Base-by-base conservation (phyloP, 1,284 basidiomycete genomes). In the Schizophyllum amplum region DNA sequence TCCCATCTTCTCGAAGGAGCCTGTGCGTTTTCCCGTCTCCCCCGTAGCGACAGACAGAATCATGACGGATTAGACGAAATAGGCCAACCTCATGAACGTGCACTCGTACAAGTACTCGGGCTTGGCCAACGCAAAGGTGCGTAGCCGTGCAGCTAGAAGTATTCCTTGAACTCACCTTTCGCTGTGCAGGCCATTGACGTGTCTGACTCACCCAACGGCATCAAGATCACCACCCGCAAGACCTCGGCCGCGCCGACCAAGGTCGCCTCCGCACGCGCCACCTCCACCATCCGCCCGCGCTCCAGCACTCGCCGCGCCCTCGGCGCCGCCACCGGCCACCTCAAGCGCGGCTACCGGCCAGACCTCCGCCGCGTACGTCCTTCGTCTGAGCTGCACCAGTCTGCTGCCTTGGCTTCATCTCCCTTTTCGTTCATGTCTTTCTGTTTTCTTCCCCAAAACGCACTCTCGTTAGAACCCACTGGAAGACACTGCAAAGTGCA, bases 21-120 rank as follows among this genome's bases (percentile, higher is more conserved):
- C 86, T 63, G 91, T 92, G 71, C 68, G 87, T 82, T 50, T 22
- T 47, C 22, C 51, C 55, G 48, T 51, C 21, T 21, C 46, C 2
- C 22, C 15, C 51, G n/a, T 52, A 47, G 50, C 1, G 17, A 24
- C 33, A n/a, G 33, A 24, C 11, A 54, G 47, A 21, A 24, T 52
- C 55, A 51, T 58, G 21, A 62, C 53, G 33, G n/a, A 15, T 15
- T n/a, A 21, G 17, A 24, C 6, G 53, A 51, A 57, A 25, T 65
- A 92, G 89, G 92, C 88, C 64, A 94, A 94, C 80, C 82, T 94
- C 70, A 75, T 79, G 60, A 94, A 92, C 78, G 67, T 92, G 65
- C 89, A 94, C 78, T 94, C 92, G 25, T 79, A 82, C 80, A 94
- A 94, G 72, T 94, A 83, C 80, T 94, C 92, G 60, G 92, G 92